Base-by-base conservation (phyloP, 768 basidiomycete species). In the Pleurotus tuoliensis region DNA sequence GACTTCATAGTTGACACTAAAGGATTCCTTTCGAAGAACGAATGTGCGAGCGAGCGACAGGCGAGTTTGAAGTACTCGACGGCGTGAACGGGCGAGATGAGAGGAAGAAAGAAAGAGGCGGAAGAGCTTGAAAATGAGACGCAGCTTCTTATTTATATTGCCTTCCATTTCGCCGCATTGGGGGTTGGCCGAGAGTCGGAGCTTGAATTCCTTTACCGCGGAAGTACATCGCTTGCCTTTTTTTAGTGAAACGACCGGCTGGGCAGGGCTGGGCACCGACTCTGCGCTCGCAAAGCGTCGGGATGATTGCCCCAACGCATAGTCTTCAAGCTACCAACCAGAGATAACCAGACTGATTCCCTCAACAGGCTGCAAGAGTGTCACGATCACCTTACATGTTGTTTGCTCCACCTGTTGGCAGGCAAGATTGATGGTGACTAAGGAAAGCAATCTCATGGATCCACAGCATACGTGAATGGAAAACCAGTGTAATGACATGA, bases 1-100 rank as follows among this genome's bases (percentile, higher is more conserved):
- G 70, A 73, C 64, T 75, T 75, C 75, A 78, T 78, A 50, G 30
- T 34, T 9, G 30, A 34, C 30, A 62, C 16, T 37, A 50, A 52
- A 59, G 48, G 56, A 34, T 49, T 39, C 51, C 45, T 51, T 54
- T 56, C 37, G 55, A 46, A 44, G 46, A 61, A 58, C 34, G 50
- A 27, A 56, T 34, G 34, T 56, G 22, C 13, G 22, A 41, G 56
- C 22, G 46, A 56, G 56, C n/a, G 48, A 15, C 22, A 25, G 46
- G 56, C 27, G 16, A 47, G 16, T 34, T 8, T 24, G 11, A 24
- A 24, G 25, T 4, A 51, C n/a, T 34, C 30, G 30, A 11, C 30
- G 30, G 9, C 11, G 30, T 3, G 37, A 18, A 34, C 34, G 49
- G 24, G 18, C 11, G 49, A 9, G 30, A 30, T 16, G 16, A 38